Percentiles rank a stretch among this genome's conserved stretches.
These are phyloP conservation scores for Botrytis medusae DNA, from an alignment of 2,329 filamentous ascomycete species.

Conservation along the genomic window DNA sequence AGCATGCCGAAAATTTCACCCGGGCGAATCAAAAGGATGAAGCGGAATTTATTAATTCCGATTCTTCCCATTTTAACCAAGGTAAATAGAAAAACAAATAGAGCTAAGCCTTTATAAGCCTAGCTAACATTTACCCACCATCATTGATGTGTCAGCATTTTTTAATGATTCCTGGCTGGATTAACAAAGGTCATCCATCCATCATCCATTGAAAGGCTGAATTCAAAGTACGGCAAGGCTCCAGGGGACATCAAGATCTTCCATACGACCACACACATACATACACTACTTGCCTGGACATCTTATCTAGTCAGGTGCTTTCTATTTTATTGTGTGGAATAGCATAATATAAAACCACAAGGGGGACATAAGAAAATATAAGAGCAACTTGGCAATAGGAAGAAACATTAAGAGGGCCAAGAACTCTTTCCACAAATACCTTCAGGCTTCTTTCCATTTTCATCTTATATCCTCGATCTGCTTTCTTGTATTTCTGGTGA, in stretches of 20 bases:
- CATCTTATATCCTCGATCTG: neutral
- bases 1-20: neutral
- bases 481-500: neutral
- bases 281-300: neutral
- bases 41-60: slow-evolving; percentile 21
- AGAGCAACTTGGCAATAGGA: neutral
- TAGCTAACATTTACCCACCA: rapidly evolving
- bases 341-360: neutral
- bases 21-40: neutral
- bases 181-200: neutral
- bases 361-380: neutral
- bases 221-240: neutral
- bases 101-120: neutral
- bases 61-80: neutral
- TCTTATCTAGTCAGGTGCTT: neutral
- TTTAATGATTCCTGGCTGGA: neutral
- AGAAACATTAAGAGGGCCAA: neutral
- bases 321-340: neutral
- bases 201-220: neutral
- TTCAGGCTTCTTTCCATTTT: neutral
- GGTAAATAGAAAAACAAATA: neutral
- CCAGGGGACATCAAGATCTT: slow-evolving; percentile 1
- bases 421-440: neutral
- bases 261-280: neutral
- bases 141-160: slow-evolving; percentile 19